Base-by-base conservation (phyloP, 257 asterid genomes). In the Voacanga thouarsii region DNA sequence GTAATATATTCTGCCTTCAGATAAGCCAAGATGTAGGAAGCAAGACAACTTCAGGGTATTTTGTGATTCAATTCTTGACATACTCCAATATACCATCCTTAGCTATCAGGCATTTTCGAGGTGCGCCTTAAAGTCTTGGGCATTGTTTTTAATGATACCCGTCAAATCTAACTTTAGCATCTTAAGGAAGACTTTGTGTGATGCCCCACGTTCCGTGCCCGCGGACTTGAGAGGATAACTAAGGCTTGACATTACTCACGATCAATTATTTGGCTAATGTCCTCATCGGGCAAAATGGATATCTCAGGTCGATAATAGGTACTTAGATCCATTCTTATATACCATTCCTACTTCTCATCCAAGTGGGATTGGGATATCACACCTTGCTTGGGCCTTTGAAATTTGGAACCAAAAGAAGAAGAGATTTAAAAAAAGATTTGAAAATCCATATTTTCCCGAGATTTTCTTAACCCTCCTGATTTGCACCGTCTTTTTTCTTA, bases 351-450 rank as follows among this genome's bases (percentile, higher is more conserved):
- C n/a, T n/a, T n/a, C n/a, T n/a, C n/a, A n/a, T n/a, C n/a, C n/a
- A n/a, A n/a, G n/a, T n/a, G n/a, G n/a, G n/a, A n/a, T n/a, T n/a
- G n/a, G n/a, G n/a, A n/a, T n/a, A n/a, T n/a, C n/a, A n/a, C n/a
- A n/a, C n/a, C n/a, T n/a, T n/a, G 37, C 55, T 7, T 1, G 7
- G 72, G 16, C 80, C 43, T 71, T 70, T 60, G 74, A 70, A 70
- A 75, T 60, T 50, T 7, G 53, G 26, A 47, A 70, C 43, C 77
- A 71, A 49, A n/a, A 50, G 23, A 56, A 75, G 56, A 43, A n/a
- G 33, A 5, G 0, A 11, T n/a, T n/a, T n/a, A 43, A 21, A 12
- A 41, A 75, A 75, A 51, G 21, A 4, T 66, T 8, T 66, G 26
- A 19, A 66, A 28, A 66, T 51, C 24, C 49, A 65, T 0, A 9